Evolutionary conservation across 768 basidiomycete species (phyloP), one percentile per base, ranked within the genome.

Genomic region (Coprinopsis sp.): DNA sequence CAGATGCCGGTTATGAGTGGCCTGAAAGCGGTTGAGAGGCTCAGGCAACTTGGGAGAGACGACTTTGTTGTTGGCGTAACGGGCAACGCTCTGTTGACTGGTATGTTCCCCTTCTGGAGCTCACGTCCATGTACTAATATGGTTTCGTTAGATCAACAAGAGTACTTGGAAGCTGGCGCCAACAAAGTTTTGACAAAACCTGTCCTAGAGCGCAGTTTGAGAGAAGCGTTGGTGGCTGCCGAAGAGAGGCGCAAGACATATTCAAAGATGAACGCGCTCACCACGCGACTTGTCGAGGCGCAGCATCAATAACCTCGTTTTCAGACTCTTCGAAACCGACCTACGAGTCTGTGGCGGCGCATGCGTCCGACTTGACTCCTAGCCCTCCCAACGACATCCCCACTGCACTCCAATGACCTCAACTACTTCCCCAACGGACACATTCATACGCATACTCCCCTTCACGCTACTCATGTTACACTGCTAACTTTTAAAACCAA

Each of bases 11-110:
- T 88, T 16, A 72, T 89, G 71, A 83, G 83, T 51, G 91, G 91
- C 13, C 58, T 89, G 36, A 77, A 81, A 48, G 75, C 78, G 16
- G 79, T 90, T 10, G 61, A 73, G 45, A 81, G 77, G 59, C 66
- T 93, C 30, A 69, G 90, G 49, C 71, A 74, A 48, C 60, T 81
- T 59, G 82, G 81, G 6, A 71, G 88, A 51, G 66, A 60, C 16
- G 88, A 91, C 56, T 86, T 91, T 57, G 78, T 92, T n/a, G 84
- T 91, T 14, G 87, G 86, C 27, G 82, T 88, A 33, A 88, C 86
- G 43, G 87, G 82, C 6, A 81, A 82, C 55, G 78, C 80, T 6
- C 53, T 79, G 37, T 55, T 76, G 38, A 68, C 61, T 56, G 76
- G 75, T 74, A 53, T 53, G 67, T 63, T 50, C 37, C 34, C 39